Evolutionary conservation across 2,329 filamentous ascomycete species (phyloP).

Genomic region (Sordariomycetes sp.): DNA sequence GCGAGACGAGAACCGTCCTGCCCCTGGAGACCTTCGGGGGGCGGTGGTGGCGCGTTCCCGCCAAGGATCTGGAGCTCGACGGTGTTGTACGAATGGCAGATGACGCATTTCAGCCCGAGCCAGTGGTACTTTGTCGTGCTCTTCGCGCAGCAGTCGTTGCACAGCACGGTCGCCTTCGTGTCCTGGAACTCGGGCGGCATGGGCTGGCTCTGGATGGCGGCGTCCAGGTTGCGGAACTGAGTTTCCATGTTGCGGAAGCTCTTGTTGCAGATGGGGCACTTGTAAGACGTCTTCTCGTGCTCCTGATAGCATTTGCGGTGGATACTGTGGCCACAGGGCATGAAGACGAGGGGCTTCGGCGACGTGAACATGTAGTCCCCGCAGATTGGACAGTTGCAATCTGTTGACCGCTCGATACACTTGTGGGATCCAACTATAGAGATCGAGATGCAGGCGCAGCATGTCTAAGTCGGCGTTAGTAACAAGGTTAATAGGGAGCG

Average conservation of each 20-base stretch:
- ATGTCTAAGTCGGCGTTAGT: slow-evolving; percentile 47
- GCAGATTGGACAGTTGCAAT: slow-evolving; percentile 95
- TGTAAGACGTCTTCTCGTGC: slow-evolving; percentile 84
- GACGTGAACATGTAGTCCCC: slow-evolving; percentile 95
- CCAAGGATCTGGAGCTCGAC: slow-evolving; percentile 53
- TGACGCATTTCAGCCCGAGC: slow-evolving; percentile 81
- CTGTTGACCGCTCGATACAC: slow-evolving; percentile 87
- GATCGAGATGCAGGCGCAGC: slow-evolving; percentile 89
- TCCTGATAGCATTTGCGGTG: slow-evolving; percentile 82
- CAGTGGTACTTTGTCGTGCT: slow-evolving; percentile 86
- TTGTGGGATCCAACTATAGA: slow-evolving; percentile 76
- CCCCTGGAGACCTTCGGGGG: neutral
- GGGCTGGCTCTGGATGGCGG: slow-evolving; percentile 77
- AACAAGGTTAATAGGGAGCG: neutral
- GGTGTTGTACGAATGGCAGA: slow-evolving; percentile 62
- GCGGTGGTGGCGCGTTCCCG: slow-evolving; percentile 14
- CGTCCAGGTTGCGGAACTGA: slow-evolving; percentile 83
- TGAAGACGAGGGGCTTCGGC: slow-evolving; percentile 77
- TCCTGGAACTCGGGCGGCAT: slow-evolving; percentile 80
- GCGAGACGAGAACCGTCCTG: neutral
- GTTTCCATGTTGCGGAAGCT: slow-evolving; percentile 97
- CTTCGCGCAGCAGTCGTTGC: slow-evolving; percentile 89
- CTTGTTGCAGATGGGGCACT: slow-evolving; percentile 93
- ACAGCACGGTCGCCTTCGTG: slow-evolving; percentile 74
- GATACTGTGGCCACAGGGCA: slow-evolving; percentile 93